Conservation (phyloP, 2,329 filamentous ascomycete species). For the Aspergillus persii region DNA sequence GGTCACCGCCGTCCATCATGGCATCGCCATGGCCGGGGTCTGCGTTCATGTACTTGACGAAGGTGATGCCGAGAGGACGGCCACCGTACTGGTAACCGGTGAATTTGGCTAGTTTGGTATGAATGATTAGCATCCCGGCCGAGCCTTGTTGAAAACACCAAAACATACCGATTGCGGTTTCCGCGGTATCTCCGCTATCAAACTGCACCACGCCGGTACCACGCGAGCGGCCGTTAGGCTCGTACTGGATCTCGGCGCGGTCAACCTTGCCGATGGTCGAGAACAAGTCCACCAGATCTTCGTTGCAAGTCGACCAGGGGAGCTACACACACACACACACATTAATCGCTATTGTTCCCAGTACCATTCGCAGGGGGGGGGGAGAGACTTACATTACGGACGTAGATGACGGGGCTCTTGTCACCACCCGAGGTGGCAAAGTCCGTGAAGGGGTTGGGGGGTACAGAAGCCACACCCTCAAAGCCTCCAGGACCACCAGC, state of each 20-base stretch:
- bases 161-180: slow-evolving; percentile 74
- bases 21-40: slow-evolving; percentile 56
- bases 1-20: slow-evolving; percentile 79
- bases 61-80: slow-evolving; percentile 86
- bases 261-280: slow-evolving; percentile 97
- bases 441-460: slow-evolving; percentile 88
- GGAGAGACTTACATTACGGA: slow-evolving; percentile 80
- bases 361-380: not conserved
- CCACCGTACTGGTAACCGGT: slow-evolving; percentile 97
- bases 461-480: slow-evolving; percentile 51
- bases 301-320: slow-evolving; percentile 98
- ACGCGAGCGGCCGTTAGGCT: slow-evolving; percentile 90
- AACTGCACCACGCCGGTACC: slow-evolving; percentile 97
- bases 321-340: slow-evolving; percentile 55
- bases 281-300: slow-evolving; percentile 94
- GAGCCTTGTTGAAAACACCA: not conserved
- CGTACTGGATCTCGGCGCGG: slow-evolving; percentile 98
- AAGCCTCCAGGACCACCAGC: slow-evolving; percentile 44
- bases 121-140: not conserved
- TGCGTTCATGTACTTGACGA: slow-evolving; percentile 84
- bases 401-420: slow-evolving; percentile 80
- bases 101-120: slow-evolving; percentile 68
- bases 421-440: slow-evolving; percentile 85
- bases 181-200: slow-evolving; percentile 75
- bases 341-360: not conserved